Base-by-base conservation (phyloP, 805 yeast species). In the Candida chilensis region DNA sequence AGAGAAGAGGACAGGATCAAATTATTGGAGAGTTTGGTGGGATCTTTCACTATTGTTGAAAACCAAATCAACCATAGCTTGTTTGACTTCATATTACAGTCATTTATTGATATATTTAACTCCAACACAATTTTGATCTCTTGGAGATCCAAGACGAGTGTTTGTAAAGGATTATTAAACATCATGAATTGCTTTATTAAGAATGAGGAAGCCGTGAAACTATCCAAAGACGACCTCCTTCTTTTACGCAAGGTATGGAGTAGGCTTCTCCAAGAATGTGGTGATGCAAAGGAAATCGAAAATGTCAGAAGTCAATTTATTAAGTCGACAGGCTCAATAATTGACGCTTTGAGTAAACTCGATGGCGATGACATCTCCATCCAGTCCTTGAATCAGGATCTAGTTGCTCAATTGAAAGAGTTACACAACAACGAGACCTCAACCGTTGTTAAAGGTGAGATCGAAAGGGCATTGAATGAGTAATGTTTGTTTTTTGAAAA, bases 221-320 rank as follows among this genome's bases (percentile, higher is more conserved):
- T n/a, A n/a, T n/a, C n/a, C n/a, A n/a, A n/a, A n/a, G n/a, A n/a
- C n/a, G n/a, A n/a, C n/a, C n/a, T n/a, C n/a, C n/a, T n/a, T n/a
- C n/a, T n/a, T n/a, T n/a, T n/a, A n/a, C n/a, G n/a, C n/a, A n/a
- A n/a, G n/a, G n/a, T n/a, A 8, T 66, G 50, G 53, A 38, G 30
- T 15, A 37, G 15, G 4, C 38, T 47, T 37, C 45, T 43, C 18
- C 27, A 33, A 5, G 37, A 40, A n/a, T 64, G 68, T 39, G 47
- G 60, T n/a, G 37, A 38, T 4, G 39, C 46, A 9, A 59, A 60
- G 19, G 59, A 63, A 16, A 67, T 71, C 34, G 90, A 81, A 42
- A 71, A 66, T 36, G 83, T 78, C 3, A 64, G 78, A 32, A 48
- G 79, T 14, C 73, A 72, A 17, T 66, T 58, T 31, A 53, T 50